These are phyloP conservation scores for Cantharellus anzutake DNA, from an alignment of 768 basidiomycete species.

Conservation along the genomic window DNA sequence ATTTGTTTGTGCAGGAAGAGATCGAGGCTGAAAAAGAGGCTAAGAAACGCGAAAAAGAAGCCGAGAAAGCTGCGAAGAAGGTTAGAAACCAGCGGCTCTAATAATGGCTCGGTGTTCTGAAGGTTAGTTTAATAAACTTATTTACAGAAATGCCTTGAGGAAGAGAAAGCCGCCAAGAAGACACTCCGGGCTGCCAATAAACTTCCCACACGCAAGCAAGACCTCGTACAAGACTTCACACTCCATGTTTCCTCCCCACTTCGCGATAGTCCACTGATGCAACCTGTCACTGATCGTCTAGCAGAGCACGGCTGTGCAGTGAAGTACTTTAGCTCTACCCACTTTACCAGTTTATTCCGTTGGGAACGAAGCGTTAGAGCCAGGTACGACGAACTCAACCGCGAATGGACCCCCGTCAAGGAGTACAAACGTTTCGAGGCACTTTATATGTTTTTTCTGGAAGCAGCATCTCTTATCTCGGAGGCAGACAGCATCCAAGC, in stretches of 20 bases:
- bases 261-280: not conserved
- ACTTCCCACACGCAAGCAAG: not conserved
- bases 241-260: not conserved
- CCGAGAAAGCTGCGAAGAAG: not conserved
- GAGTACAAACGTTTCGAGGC: conserved; percentile 1
- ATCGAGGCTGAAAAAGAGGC: not conserved
- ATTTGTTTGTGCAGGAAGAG: not conserved
- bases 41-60: not conserved
- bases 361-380: not conserved
- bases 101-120: not conserved
- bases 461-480: not conserved
- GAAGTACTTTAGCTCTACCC: not conserved
- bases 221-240: not conserved
- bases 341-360: not conserved
- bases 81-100: not conserved
- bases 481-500: not conserved
- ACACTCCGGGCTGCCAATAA: not conserved
- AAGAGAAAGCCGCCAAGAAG: not conserved
- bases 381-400: not conserved
- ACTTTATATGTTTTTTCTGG: not conserved
- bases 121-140: not conserved
- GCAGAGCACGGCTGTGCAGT: not conserved
- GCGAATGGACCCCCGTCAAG: conserved; percentile 1
- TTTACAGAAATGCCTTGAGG: not conserved
- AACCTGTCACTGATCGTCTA: not conserved